These are phyloP conservation scores for Leishmania amazonensis DNA, from an alignment of 208 protist genomes.

Conservation along the genomic window DNA sequence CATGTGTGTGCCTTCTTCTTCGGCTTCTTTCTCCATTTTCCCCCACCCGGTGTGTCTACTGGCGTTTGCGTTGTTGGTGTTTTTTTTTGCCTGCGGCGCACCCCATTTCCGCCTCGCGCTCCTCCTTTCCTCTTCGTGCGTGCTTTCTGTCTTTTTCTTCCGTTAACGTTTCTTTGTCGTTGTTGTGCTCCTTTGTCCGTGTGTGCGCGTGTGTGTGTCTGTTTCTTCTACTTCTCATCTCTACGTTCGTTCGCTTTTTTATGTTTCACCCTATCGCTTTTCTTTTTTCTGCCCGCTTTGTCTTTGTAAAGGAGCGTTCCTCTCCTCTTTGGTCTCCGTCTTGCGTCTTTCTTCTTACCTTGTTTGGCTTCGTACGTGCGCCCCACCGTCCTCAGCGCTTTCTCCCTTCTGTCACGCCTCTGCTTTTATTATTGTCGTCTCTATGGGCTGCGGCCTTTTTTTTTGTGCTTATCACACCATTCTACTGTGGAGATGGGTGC, in stretches of 20 bases:
- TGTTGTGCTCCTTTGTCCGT: neutral
- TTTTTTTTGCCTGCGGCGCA: neutral
- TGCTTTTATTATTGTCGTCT: neutral
- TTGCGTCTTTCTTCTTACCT: neutral
- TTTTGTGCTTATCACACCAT: constrained; percentile 1
- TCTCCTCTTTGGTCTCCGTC: neutral
- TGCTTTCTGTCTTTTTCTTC: neutral
- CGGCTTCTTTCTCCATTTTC: neutral
- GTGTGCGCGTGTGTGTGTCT: neutral
- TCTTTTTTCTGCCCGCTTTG: neutral
- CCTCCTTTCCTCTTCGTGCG: neutral
- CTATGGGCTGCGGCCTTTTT: neutral
- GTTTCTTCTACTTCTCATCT: neutral
- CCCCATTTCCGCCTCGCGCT: neutral
- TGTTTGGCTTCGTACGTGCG: neutral
- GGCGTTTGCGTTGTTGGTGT: neutral
- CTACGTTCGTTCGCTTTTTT: neutral
- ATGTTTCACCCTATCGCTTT: neutral
- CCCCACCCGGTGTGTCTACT: neutral
- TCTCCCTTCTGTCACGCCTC: neutral
- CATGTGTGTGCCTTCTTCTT: neutral
- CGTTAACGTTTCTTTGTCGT: neutral
- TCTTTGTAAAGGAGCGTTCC: no score
- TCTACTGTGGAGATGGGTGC: neutral
- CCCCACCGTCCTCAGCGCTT: neutral